These are phyloP conservation scores for Epichloe gansuensis DNA, from an alignment of 2,329 filamentous ascomycete genomes.

Conservation along the genomic window DNA sequence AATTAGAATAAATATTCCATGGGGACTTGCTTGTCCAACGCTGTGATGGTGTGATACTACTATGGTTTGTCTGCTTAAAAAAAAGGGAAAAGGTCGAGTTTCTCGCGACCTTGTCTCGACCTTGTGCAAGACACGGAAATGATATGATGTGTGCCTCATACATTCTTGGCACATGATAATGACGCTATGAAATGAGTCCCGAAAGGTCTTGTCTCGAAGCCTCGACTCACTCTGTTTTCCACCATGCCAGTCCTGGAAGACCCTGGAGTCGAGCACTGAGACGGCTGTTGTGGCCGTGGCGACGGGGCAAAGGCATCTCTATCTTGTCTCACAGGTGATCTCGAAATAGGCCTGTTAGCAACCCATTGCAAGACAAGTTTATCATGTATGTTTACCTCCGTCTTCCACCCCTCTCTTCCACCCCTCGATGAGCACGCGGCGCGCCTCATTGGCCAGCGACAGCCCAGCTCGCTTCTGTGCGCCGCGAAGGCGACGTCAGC, in stretches of 20 bases:
- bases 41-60: background rate
- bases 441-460: background rate
- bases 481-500: background rate
- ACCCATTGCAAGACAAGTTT: background rate
- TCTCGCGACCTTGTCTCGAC: too few species aligned
- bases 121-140: background rate
- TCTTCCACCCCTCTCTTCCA: background rate
- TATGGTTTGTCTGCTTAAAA: too few species aligned
- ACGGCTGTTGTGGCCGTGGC: constrained; percentile 1
- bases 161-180: background rate
- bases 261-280: background rate
- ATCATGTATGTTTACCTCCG: background rate
- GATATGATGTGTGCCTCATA: background rate
- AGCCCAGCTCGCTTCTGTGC: background rate
- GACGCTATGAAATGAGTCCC: background rate
- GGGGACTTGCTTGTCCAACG: background rate
- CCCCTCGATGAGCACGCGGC: background rate
- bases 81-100: too few species aligned
- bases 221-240: background rate
- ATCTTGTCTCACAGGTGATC: background rate
- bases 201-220: background rate
- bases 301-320: background rate
- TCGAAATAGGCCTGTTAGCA: background rate
- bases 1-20: background rate
- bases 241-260: background rate